Percentiles rank a stretch among this genome's conserved stretches.
These are phyloP conservation scores for Suillus subluteus DNA, from an alignment of 768 basidiomycete species.

Conservation along the genomic window DNA sequence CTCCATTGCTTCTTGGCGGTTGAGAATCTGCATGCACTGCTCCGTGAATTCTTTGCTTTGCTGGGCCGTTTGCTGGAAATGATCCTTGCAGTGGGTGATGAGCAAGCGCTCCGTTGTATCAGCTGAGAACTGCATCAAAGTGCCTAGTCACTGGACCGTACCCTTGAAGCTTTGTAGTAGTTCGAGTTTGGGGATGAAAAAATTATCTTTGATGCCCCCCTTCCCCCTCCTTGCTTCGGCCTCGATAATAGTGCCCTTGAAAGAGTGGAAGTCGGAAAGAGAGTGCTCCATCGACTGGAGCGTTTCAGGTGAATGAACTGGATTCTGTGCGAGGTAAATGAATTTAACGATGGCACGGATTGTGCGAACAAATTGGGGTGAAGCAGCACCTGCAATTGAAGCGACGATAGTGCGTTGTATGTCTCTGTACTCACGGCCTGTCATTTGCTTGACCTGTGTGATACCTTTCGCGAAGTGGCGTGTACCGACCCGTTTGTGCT, in stretches of 20 bases:
- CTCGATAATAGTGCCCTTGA: background rate
- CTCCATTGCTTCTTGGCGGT: conserved; percentile 14
- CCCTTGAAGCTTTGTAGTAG: conserved; percentile 31
- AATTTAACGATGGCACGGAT: conserved; percentile 42
- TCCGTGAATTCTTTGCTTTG: conserved; percentile 33
- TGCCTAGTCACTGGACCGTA: conserved; percentile 29
- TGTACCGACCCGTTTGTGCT: conserved; percentile 39
- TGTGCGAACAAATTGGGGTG: conserved; percentile 32
- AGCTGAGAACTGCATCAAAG: conserved; percentile 37
- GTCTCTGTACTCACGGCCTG: conserved; percentile 42
- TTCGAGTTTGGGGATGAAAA: conserved; percentile 45
- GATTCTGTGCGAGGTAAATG: conserved; percentile 37
- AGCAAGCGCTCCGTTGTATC: conserved; percentile 35
- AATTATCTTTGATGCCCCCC: conserved; percentile 23
- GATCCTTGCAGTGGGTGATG: conserved; percentile 36
- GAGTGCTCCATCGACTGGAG: background rate
- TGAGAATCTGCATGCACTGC: conserved; percentile 38
- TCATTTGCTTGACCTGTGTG: conserved; percentile 43
- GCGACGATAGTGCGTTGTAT: conserved; percentile 39
- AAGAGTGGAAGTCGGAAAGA: conserved; percentile 5
- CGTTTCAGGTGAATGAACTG: conserved; percentile 20
- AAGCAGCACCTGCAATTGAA: conserved; percentile 37
- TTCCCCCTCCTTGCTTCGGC: conserved; percentile 14
- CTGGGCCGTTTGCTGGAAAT: conserved; percentile 27
- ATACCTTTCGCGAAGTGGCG: conserved; percentile 43